Evolutionary conservation across 148 eudicot genomes (phyloP).

Genomic region (Cornus kousa): DNA sequence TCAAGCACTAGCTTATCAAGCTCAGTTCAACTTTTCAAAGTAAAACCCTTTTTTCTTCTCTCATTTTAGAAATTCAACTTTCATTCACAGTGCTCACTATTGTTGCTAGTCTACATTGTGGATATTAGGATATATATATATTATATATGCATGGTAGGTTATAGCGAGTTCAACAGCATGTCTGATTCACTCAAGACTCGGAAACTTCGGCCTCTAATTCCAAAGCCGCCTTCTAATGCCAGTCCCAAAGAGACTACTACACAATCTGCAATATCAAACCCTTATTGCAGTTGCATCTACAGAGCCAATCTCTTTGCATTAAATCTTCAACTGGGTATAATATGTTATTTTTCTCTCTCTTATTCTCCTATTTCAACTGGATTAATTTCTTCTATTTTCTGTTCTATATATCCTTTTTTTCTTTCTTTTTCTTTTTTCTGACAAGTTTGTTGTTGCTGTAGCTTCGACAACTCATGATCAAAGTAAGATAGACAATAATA

Average conservation of each 20-base stretch:
- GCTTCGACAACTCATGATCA: neutral
- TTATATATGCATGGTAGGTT: neutral
- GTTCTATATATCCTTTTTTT: too few relatives aligned
- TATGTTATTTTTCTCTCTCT: too few relatives aligned
- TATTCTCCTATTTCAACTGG: too few relatives aligned
- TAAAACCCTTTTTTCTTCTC: neutral
- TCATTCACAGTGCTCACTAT: neutral
- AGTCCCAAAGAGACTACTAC: neutral
- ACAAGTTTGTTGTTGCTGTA: neutral
- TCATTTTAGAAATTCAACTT: neutral
- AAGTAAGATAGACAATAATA: neutral
- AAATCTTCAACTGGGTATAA: neutral
- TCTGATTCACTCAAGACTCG: neutral
- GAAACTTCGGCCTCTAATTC: neutral
- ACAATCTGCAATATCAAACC: neutral
- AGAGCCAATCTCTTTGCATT: neutral
- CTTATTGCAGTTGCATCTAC: neutral
- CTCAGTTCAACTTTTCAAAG: neutral
- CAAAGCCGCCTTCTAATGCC: neutral
- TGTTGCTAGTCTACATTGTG: too few relatives aligned
- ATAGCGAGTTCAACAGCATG: neutral
- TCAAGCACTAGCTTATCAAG: neutral
- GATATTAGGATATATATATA: too few relatives aligned
- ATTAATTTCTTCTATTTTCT: too few relatives aligned
- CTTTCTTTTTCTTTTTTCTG: neutral